phyloP scores from a whole-genome alignment of 1,284 basidiomycete species.

The Thecaphora thlaspeos region DNA sequence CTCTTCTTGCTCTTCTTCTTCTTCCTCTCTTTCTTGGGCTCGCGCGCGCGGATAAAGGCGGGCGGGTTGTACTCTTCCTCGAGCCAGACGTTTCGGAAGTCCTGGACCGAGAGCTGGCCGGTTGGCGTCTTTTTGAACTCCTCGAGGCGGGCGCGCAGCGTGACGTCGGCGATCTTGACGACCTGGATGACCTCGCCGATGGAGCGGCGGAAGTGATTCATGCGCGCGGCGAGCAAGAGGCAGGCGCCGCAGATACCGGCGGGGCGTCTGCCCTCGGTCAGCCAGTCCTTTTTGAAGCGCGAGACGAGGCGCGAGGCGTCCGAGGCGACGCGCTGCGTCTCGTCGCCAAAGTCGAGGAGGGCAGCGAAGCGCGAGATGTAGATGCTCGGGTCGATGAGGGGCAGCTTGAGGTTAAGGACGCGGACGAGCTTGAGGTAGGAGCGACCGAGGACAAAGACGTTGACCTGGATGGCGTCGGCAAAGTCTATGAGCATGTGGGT shows the following conservation, averaged over 20 bases:
- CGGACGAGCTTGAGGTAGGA: constrained; percentile 93
- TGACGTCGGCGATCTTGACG: constrained; percentile 95
- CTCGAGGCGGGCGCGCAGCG: constrained; percentile 87
- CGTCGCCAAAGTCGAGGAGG: constrained; percentile 93
- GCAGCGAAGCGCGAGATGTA: constrained; percentile 95
- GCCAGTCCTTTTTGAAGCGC: constrained; percentile 96
- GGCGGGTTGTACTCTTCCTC: constrained; percentile 89
- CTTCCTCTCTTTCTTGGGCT: constrained; percentile 65
- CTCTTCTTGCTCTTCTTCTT: constrained; percentile 50
- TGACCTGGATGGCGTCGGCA: constrained; percentile 66
- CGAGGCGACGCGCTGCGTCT: constrained; percentile 84
- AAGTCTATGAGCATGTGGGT: constrained; percentile 99
- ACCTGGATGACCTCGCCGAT: constrained; percentile 90
- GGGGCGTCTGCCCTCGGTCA: constrained; percentile 88
- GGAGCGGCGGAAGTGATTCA: constrained; percentile 94
- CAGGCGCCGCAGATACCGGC: constrained; percentile 97
- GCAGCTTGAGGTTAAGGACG: constrained; percentile 77
- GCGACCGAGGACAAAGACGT: constrained; percentile 94
- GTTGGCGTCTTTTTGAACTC: constrained; percentile 91
- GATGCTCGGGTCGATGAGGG: constrained; percentile 91
- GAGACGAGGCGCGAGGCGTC: constrained; percentile 92
- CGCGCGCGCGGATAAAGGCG: constrained; percentile 68
- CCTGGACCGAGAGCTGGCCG: constrained; percentile 79
- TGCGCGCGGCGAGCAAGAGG: constrained; percentile 88
- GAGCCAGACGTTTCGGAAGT: constrained; percentile 88